A percentile compares a stretch with the other conserved stretches of the same genome.
Evolutionary conservation across 208 protist species (phyloP).

Genomic region (Leishmania guyanensis): DNA sequence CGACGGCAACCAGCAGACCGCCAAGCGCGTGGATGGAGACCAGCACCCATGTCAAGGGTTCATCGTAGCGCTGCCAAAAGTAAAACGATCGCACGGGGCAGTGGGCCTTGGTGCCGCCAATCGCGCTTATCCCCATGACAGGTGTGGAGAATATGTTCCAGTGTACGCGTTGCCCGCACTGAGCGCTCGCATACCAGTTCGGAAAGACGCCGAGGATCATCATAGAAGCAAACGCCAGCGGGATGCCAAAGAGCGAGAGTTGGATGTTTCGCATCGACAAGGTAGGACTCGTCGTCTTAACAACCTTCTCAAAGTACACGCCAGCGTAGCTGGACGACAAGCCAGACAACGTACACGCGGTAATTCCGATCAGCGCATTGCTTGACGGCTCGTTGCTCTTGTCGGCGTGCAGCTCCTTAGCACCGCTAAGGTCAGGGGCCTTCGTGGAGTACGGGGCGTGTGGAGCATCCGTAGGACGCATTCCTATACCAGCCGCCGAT

Average conservation of each 20-base stretch:
- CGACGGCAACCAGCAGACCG: slow-evolving; percentile 78
- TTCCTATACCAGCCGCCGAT: not conserved
- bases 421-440: not conserved
- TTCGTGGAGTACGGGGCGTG: not conserved
- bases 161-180: slow-evolving; percentile 31
- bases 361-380: slow-evolving; percentile 49
- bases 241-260: slow-evolving; percentile 77
- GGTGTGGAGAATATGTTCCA: slow-evolving; percentile 39
- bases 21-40: slow-evolving; percentile 78
- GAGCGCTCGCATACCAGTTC: slow-evolving; percentile 21
- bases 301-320: slow-evolving; percentile 88
- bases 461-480: not conserved
- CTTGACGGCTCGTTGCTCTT: slow-evolving; percentile 8
- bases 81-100: slow-evolving; percentile 54
- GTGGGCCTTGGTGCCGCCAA: not conserved
- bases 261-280: slow-evolving; percentile 85
- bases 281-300: slow-evolving; percentile 69
- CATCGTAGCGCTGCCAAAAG: slow-evolving; percentile 70
- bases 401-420: slow-evolving; percentile 3
- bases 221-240: slow-evolving; percentile 60
- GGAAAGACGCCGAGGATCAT: slow-evolving; percentile 66
- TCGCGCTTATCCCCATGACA: not conserved
- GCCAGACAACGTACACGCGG: slow-evolving; percentile 60
- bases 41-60: slow-evolving; percentile 53
- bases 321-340: slow-evolving; percentile 77